Evolutionary conservation across 2,329 filamentous ascomycete genomes (phyloP).

Genomic region (Colletotrichum destructivum): DNA sequence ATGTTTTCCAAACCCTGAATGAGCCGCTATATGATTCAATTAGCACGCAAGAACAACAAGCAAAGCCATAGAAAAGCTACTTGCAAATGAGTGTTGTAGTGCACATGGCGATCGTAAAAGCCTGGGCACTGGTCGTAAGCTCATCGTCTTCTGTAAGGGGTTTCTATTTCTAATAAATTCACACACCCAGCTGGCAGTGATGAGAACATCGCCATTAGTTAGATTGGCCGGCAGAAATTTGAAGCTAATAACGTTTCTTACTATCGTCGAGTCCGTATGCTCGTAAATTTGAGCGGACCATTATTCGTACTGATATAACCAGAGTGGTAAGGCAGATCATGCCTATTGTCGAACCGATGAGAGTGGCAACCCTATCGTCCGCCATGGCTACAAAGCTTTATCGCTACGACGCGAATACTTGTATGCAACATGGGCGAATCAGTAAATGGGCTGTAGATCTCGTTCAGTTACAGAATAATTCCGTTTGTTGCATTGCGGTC

Average conservation of each 20-base stretch:
- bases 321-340: constrained; percentile 38
- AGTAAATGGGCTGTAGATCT: too few species aligned
- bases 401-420: neutral
- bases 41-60: too few species aligned
- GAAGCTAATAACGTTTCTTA: neutral
- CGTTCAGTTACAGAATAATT: neutral
- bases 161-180: neutral
- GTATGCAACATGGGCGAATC: neutral
- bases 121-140: neutral
- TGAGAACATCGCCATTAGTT: neutral
- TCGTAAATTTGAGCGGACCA: constrained; percentile 7
- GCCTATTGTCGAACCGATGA: constrained; percentile 22
- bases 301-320: constrained; percentile 25
- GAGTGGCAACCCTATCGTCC: constrained; percentile 8
- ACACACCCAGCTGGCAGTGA: constrained; percentile 25
- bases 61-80: neutral
- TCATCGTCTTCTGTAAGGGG: neutral
- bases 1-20: constrained; percentile 21
- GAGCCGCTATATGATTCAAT: neutral
- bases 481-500: neutral
- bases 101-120: constrained; percentile 26
- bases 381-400: constrained; percentile 16
- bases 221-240: neutral
- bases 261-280: constrained; percentile 27
- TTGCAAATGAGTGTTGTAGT: constrained; percentile 10